phyloP scores from a whole-genome alignment of 352 stramenopile species.

The Phytophthora colocasiae region DNA sequence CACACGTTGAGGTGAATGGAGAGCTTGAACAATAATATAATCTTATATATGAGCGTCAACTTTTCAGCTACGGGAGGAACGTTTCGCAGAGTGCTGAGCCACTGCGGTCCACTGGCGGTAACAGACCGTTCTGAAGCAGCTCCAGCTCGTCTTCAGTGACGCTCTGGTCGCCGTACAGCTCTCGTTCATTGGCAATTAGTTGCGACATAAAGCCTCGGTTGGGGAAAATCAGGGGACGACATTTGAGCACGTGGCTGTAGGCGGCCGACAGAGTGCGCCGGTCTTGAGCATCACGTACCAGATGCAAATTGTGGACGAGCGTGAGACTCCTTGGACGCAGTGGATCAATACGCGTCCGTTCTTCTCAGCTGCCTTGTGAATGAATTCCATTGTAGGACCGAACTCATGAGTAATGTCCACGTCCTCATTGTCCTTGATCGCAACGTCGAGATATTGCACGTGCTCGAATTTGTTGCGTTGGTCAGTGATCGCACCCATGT shows the following conservation, averaged over 20 bases:
- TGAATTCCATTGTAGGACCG: constrained; percentile 57
- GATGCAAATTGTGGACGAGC: constrained; percentile 80
- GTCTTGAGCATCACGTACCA: constrained; percentile 84
- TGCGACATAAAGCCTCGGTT: constrained; percentile 85
- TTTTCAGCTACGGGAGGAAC: constrained; percentile 39
- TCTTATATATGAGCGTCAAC: constrained; percentile 28
- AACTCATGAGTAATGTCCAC: constrained; percentile 71
- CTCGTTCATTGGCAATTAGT: constrained; percentile 69
- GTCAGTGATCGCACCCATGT: constrained; percentile 71
- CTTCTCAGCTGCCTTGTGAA: constrained; percentile 43
- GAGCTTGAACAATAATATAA: constrained; percentile 25
- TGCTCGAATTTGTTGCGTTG: constrained; percentile 59
- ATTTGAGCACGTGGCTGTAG: constrained; percentile 83
- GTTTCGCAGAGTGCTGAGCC: constrained; percentile 64
- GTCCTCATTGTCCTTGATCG: constrained; percentile 63
- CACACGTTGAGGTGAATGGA: constrained; percentile 62
- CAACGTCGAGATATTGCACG: constrained; percentile 74
- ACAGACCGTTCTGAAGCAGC: constrained; percentile 67
- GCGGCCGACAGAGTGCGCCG: constrained; percentile 74
- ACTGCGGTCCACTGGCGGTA: constrained; percentile 63
- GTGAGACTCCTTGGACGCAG: constrained; percentile 83
- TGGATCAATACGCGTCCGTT: constrained; percentile 75
- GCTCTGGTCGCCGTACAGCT: constrained; percentile 75
- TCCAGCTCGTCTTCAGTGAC: constrained; percentile 72
- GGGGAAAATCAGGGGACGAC: constrained; percentile 79